A percentile compares a stretch with the other conserved stretches of the same genome.
These are phyloP conservation scores for Coemansia sp. DNA, from an alignment of 192 early-diverging fungal species.

Conservation along the genomic window DNA sequence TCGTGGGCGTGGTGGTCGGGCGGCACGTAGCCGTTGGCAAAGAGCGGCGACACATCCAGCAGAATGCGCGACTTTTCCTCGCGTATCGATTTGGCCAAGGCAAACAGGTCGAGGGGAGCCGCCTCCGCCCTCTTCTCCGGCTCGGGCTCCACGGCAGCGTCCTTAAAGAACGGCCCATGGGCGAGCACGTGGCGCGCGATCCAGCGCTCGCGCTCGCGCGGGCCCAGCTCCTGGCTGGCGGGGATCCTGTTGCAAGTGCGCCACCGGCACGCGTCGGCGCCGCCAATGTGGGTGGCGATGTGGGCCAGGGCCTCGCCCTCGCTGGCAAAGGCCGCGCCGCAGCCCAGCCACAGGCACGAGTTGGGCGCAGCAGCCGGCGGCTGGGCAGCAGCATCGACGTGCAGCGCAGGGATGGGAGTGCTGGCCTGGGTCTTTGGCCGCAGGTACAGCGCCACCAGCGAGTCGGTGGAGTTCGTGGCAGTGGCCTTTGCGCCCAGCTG, in stretches of 20 bases:
- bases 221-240: not conserved
- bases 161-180: slow-evolving; percentile 41
- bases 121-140: not conserved
- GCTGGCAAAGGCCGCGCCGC: slow-evolving; percentile 15
- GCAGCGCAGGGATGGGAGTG: slow-evolving; percentile 36
- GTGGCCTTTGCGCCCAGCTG: not conserved
- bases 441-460: slow-evolving; percentile 23
- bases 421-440: slow-evolving; percentile 20
- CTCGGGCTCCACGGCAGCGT: too few relatives aligned
- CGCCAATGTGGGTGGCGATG: slow-evolving; percentile 4
- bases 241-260: slow-evolving; percentile 43
- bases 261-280: slow-evolving; percentile 49
- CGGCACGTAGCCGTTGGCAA: slow-evolving; percentile 9
- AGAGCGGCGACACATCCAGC: slow-evolving; percentile 9
- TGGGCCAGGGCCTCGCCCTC: slow-evolving; percentile 38
- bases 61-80: slow-evolving; percentile 10
- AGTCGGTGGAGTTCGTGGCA: slow-evolving; percentile 8
- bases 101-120: not conserved
- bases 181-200: slow-evolving; percentile 28
- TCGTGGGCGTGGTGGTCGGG: slow-evolving; percentile 9
- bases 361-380: slow-evolving; percentile 8
- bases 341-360: slow-evolving; percentile 33
- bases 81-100: slow-evolving; percentile 7
- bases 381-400: slow-evolving; percentile 5
- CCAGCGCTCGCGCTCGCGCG: slow-evolving; percentile 14